These are phyloP conservation scores for Bipolaris gigantea DNA, from an alignment of 2,329 filamentous ascomycete species.

Conservation along the genomic window DNA sequence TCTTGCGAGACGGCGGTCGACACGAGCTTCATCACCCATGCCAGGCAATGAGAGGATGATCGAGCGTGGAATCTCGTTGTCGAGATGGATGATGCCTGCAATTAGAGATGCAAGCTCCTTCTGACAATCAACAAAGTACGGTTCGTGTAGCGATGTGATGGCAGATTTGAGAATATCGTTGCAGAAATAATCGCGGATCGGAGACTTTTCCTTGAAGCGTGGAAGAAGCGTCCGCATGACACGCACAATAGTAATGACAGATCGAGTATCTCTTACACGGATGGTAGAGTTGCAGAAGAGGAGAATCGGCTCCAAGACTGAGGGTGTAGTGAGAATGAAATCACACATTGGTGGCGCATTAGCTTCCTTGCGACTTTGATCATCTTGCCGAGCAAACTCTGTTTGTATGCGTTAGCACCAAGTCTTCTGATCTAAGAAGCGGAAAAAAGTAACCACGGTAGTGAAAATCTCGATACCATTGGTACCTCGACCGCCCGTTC, in stretches of 20 bases:
- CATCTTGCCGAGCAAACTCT: constrained; percentile 39
- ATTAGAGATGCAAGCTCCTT: constrained; percentile 89
- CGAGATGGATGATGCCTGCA: constrained; percentile 78
- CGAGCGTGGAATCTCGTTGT: constrained; percentile 70
- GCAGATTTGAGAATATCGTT: constrained; percentile 86
- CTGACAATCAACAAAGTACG: constrained; percentile 95
- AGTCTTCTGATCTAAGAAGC: not conserved
- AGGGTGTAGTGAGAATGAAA: constrained; percentile 77
- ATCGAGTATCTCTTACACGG: constrained; percentile 84
- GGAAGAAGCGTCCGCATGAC: constrained; percentile 85
- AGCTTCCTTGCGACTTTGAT: constrained; percentile 40
- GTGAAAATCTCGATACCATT: not conserved
- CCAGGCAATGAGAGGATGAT: constrained; percentile 81
- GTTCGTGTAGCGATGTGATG: constrained; percentile 87
- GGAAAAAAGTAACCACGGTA: not conserved
- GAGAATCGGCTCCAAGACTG: constrained; percentile 83
- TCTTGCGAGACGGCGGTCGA: constrained; percentile 58
- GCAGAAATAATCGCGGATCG: constrained; percentile 85
- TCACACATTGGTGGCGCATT: constrained; percentile 68
- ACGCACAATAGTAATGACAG: constrained; percentile 80
- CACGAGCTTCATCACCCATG: constrained; percentile 64
- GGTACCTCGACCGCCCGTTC: not conserved
- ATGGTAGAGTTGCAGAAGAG: constrained; percentile 91
- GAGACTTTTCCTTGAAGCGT: constrained; percentile 64
- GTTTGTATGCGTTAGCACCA: not conserved